Evolutionary conservation across 2,329 filamentous ascomycete genomes (phyloP).

Genomic region (Acrodontium crateriforme): DNA sequence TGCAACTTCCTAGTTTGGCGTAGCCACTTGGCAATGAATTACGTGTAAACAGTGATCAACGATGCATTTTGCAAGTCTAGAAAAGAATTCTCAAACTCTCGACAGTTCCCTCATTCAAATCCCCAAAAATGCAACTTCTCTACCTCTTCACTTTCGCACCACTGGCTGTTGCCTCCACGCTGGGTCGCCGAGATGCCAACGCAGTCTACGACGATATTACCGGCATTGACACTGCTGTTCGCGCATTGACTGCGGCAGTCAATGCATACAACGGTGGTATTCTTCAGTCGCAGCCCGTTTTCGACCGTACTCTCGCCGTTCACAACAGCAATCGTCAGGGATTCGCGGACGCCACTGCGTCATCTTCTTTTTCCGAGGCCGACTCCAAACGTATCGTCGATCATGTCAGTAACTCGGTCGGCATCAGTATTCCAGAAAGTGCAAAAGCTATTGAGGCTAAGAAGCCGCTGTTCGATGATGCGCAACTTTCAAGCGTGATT

Average conservation of each 20-base stretch:
- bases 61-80: too few relatives aligned
- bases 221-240: conserved; percentile 12
- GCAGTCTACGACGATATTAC: conserved; percentile 12
- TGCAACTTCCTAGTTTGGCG: too few relatives aligned
- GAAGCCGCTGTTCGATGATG: conserved; percentile 14
- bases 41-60: too few relatives aligned
- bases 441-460: conserved; percentile 11
- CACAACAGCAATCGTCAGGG: conserved; percentile 14
- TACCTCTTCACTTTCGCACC: conserved; percentile 9
- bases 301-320: conserved; percentile 10
- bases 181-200: conserved; percentile 8
- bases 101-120: too few relatives aligned
- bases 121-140: conserved; percentile 7
- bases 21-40: too few relatives aligned
- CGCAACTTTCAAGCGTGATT: conserved; percentile 11
- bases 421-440: conserved; percentile 10
- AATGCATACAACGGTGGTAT: conserved; percentile 14
- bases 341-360: conserved; percentile 10
- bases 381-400: conserved; percentile 14
- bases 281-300: conserved; percentile 8
- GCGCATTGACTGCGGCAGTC: conserved; percentile 9
- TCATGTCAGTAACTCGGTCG: conserved; percentile 12
- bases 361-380: conserved; percentile 9
- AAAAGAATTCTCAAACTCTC: too few relatives aligned
- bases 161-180: conserved; percentile 6